Base-by-base conservation (phyloP, 2,329 filamentous ascomycete genomes). In the Xylaria digitata region DNA sequence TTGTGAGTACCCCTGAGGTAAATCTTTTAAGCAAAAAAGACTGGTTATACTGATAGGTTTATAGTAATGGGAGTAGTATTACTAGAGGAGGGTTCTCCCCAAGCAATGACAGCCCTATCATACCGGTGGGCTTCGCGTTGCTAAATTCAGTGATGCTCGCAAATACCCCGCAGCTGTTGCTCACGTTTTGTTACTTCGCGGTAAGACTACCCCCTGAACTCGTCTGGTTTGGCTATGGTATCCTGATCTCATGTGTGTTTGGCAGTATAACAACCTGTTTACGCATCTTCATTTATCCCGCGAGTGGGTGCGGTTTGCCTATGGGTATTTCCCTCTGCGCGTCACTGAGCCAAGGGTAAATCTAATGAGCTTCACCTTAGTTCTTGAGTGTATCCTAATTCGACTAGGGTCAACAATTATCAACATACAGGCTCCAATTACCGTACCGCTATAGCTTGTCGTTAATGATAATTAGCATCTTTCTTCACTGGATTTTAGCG, bases 101-200 rank as follows among this genome's bases (percentile, higher is more conserved):
- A n/a, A 52, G 30, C 49, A 32, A 52, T 19, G n/a, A 2, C 6
- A 52, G 49, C 26, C 49, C 49, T n/a, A n/a, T 34, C 9, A 34
- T 37, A 34, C 2, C 26, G 3, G 9, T 52, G 6, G 15, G 11
- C 0, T n/a, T 42, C 3, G 40, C 8, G 1, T 15, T 54, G 0
- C 21, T 40, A 42, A 21, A 21, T 40, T 13, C 50, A 21, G 19
- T 54, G 11, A 9, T 54, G 3, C 15, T 54, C 21, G 50, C 34
- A 13, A 54, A 42, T n/a, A 42, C n/a, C 11, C 50, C 50, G 11
- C 50, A 54, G 19, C 19, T 54, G 4, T 23, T 54, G 13, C 50
- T 54, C n/a, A 23, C 50, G 11, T 21, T 54, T 54, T 54, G 11
- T 40, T 54, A 42, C 23, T 54, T 54, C 13, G 8, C 9, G 21